These are phyloP conservation scores for Macadamia tetraphylla DNA, from an alignment of 164 flowering plant genomes.

Conservation along the genomic window DNA sequence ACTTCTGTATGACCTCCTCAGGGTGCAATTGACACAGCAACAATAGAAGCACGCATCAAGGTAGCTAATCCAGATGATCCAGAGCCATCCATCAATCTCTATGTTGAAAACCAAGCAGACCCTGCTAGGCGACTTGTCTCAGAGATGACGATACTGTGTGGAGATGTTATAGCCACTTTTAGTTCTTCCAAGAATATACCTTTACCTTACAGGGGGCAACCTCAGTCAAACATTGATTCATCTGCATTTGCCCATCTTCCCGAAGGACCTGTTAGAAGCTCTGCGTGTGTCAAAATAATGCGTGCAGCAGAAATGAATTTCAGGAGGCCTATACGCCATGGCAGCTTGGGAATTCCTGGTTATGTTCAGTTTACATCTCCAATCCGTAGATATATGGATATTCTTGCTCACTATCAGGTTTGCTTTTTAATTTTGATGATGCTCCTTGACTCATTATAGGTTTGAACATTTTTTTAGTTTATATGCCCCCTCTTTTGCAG, in stretches of 20 bases:
- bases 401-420: conserved; percentile 92
- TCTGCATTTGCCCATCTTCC: conserved; percentile 88
- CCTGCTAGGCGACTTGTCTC: conserved; percentile 94
- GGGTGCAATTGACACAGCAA: conserved; percentile 83
- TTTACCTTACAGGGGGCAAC: conserved; percentile 94
- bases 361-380: conserved; percentile 99
- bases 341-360: conserved; percentile 82
- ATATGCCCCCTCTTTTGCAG: conserved; percentile 25
- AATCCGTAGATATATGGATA: conserved; percentile 92
- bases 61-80: conserved; percentile 84
- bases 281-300: conserved; percentile 73
- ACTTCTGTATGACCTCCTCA: conserved; percentile 13
- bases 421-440: conserved; percentile 1
- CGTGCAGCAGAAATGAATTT: conserved; percentile 92
- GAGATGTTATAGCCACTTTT: conserved; percentile 79
- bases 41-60: conserved; percentile 78
- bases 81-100: conserved; percentile 76
- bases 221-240: conserved; percentile 65
- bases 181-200: conserved; percentile 71
- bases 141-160: conserved; percentile 97
- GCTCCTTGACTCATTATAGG: too few species aligned
- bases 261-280: conserved; percentile 86
- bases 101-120: conserved; percentile 86
- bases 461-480: not conserved
- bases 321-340: conserved; percentile 82